Evolutionary conservation across 306 rosid genomes (phyloP).

Genomic region (Pachyrhizus erosus): DNA sequence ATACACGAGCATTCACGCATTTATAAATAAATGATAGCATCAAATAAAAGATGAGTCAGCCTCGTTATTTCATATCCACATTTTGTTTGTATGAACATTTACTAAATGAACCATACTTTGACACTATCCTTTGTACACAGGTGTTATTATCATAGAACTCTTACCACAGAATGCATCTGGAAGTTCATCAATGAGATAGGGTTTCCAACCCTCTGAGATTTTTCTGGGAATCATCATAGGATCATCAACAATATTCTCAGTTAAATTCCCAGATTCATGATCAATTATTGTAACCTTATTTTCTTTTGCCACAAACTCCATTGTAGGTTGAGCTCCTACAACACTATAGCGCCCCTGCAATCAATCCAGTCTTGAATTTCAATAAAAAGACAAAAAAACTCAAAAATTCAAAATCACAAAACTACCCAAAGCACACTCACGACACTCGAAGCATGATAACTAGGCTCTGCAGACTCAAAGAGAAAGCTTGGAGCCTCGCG

Average conservation of each 20-base stretch:
- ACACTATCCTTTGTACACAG: background rate
- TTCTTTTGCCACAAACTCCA: conserved; percentile 86
- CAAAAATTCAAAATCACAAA: conserved; percentile 12
- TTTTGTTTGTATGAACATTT: conserved; percentile 7
- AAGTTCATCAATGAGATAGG: conserved; percentile 61
- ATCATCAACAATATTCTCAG: conserved; percentile 68
- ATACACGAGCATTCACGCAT: background rate
- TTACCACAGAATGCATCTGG: conserved; percentile 91
- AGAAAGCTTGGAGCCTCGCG: conserved; percentile 87
- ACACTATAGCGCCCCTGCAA: conserved; percentile 85
- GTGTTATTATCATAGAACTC: background rate
- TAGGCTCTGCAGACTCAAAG: conserved; percentile 80
- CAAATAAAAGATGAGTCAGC: conserved; percentile 4
- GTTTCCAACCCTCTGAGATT: conserved; percentile 74
- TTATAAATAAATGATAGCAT: conserved; percentile 9
- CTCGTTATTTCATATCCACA: conserved; percentile 14
- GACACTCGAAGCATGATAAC: conserved; percentile 37
- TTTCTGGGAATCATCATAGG: conserved; percentile 68
- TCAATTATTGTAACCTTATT: conserved; percentile 71
- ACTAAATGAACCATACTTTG: conserved; percentile 20
- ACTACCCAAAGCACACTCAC: conserved; percentile 36
- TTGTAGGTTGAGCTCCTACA: conserved; percentile 75
- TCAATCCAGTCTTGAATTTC: conserved; percentile 35
- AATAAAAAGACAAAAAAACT: background rate
- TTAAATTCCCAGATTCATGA: conserved; percentile 59